Percentiles rank a stretch among this genome's conserved stretches.
These are phyloP conservation scores for Quercus berberidifolia DNA, from an alignment of 306 rosid species.

Conservation along the genomic window DNA sequence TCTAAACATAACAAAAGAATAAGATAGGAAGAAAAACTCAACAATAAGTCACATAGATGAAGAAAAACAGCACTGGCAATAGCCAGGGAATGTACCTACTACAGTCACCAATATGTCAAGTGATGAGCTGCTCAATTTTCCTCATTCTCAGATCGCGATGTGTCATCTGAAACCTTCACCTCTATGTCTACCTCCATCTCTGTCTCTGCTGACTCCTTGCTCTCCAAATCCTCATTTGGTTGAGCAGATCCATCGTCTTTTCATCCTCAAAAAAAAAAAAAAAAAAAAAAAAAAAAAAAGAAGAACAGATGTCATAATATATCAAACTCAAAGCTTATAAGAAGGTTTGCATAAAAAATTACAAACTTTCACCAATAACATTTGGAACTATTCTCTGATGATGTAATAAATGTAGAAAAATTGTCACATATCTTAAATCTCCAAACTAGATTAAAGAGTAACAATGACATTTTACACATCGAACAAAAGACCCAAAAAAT, in stretches of 20 bases:
- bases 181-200: constrained; percentile 49
- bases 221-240: constrained; percentile 33
- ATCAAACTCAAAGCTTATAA: neutral
- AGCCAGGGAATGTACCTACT: constrained; percentile 39
- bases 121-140: constrained; percentile 36
- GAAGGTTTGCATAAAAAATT: neutral
- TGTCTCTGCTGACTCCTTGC: constrained; percentile 28
- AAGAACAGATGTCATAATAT: neutral
- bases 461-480: too few species aligned
- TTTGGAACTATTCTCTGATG: neutral
- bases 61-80: neutral
- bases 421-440: neutral
- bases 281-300: neutral
- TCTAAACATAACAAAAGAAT: too few species aligned
- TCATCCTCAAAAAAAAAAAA: neutral
- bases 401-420: neutral
- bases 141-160: constrained; percentile 46
- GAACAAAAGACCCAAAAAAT: too few species aligned
- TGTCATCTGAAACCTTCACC: constrained; percentile 45
- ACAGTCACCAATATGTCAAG: constrained; percentile 28
- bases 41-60: neutral
- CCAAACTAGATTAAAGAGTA: neutral
- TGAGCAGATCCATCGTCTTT: constrained; percentile 17
- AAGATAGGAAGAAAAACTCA: too few species aligned
- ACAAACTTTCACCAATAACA: neutral